phyloP scores from a whole-genome alignment of 768 basidiomycete genomes.

The Pleurotus citrinopileatus region DNA sequence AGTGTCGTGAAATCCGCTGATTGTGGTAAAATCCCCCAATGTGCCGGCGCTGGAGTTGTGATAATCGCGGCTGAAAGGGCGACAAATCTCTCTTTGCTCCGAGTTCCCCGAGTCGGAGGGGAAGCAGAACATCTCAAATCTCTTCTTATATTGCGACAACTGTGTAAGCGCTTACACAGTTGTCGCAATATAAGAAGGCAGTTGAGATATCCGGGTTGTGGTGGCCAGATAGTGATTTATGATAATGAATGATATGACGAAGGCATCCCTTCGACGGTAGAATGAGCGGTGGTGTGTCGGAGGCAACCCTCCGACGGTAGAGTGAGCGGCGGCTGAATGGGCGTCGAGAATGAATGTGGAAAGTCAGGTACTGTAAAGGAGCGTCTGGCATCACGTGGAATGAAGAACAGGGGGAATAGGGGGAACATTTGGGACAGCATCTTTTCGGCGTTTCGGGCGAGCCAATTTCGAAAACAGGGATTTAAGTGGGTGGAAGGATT shows the following conservation, averaged over 20 bases:
- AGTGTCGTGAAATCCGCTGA: no score
- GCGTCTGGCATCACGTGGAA: not conserved
- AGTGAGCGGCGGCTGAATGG: not conserved
- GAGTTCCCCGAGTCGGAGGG: no score
- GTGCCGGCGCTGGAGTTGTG: no score
- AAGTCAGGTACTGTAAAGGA: not conserved
- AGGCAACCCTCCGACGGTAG: not conserved
- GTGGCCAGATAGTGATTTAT: no score
- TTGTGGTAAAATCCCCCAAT: no score
- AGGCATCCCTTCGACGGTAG: slow-evolving; percentile 1
- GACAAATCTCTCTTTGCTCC: no score
- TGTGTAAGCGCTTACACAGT: no score
- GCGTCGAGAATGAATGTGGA: not conserved
- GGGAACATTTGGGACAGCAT: not conserved
- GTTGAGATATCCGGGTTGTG: no score
- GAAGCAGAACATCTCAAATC: no score
- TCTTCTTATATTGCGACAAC: no score
- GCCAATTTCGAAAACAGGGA: not conserved
- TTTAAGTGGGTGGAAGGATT: not conserved
- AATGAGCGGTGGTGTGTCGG: not conserved
- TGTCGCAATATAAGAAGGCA: no score
- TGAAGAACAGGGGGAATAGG: not conserved
- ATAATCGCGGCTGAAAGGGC: no score
- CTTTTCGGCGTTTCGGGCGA: not conserved
- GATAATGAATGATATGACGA: not conserved